These are phyloP conservation scores for Fraxinus sp. DNA, from an alignment of 305 asterid species.

Conservation along the genomic window DNA sequence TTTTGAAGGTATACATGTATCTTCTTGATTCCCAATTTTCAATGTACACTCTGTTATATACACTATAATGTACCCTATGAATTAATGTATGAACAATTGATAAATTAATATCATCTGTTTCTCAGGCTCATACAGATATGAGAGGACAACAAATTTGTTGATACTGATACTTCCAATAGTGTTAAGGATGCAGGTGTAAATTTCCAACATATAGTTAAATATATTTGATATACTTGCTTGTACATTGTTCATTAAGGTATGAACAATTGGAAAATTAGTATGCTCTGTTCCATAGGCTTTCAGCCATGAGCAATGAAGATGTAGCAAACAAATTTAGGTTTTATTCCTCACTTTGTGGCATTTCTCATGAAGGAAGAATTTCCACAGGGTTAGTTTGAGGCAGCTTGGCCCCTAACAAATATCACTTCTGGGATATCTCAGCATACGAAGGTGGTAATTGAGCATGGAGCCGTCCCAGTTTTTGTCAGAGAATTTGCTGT, in stretches of 20 bases:
- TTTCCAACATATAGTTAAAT: neutral
- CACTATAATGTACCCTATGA: too few relatives aligned
- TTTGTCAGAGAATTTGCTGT: constrained; percentile 68
- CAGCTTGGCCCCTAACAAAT: constrained; percentile 90
- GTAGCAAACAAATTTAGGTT: constrained; percentile 41
- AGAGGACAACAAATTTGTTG: neutral
- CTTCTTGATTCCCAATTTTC: neutral
- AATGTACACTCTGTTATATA: neutral
- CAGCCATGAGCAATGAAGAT: neutral
- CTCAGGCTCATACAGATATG: neutral
- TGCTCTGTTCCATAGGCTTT: neutral
- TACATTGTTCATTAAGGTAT: neutral
- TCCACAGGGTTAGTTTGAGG: constrained; percentile 89
- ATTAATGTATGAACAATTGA: neutral
- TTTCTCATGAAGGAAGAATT: constrained; percentile 61
- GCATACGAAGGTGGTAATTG: constrained; percentile 79
- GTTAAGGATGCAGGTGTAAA: neutral
- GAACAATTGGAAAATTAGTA: neutral
- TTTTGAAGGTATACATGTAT: neutral
- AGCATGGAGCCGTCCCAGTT: constrained; percentile 77
- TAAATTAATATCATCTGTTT: neutral
- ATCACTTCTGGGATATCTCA: constrained; percentile 92
- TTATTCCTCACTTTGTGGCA: constrained; percentile 54
- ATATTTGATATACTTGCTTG: neutral
- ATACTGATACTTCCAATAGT: neutral